Conservation (phyloP, 1,284 basidiomycete species). For the Coniophora puteana region DNA sequence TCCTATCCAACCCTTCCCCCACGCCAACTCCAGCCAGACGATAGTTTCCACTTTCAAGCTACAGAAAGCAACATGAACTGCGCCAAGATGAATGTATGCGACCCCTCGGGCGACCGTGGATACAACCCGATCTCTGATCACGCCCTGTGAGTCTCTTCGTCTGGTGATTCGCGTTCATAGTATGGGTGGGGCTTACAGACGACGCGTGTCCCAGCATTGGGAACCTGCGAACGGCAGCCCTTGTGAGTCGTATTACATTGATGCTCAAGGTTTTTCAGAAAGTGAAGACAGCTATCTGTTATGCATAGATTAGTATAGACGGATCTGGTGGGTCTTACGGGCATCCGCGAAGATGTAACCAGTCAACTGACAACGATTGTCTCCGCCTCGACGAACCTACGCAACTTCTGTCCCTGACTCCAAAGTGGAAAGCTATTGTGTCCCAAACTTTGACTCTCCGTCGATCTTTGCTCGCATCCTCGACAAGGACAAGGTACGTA, state of each 20-base stretch:
- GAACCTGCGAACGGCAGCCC: conserved; percentile 77
- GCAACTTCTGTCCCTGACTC: no score
- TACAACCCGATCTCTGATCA: conserved; percentile 71
- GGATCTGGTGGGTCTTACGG: conserved; percentile 58
- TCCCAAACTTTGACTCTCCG: conserved; percentile 92
- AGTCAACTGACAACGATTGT: neutral
- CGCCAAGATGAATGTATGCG: conserved; percentile 32
- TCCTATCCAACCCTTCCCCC: no score
- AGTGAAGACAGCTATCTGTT: no score
- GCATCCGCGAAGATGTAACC: neutral
- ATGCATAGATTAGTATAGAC: conserved; percentile 70
- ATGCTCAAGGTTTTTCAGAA: no score
- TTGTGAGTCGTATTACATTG: conserved; percentile 37
- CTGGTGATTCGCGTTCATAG: conserved; percentile 16
- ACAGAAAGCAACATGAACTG: no score
- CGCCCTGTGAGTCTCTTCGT: conserved; percentile 48
- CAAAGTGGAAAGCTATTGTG: conserved; percentile 85
- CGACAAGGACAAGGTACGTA: conserved; percentile 68
- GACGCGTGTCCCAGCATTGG: conserved; percentile 52
- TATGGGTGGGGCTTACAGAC: no score
- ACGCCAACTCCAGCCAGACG: no score
- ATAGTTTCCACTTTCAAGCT: no score
- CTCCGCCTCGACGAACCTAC: neutral
- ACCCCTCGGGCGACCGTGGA: conserved; percentile 36
- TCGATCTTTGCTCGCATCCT: conserved; percentile 86